A percentile compares a stretch with the other conserved stretches of the same genome.
Evolutionary conservation across 139 green algal genomes (phyloP).

Genomic region (Mesostigma viride): DNA sequence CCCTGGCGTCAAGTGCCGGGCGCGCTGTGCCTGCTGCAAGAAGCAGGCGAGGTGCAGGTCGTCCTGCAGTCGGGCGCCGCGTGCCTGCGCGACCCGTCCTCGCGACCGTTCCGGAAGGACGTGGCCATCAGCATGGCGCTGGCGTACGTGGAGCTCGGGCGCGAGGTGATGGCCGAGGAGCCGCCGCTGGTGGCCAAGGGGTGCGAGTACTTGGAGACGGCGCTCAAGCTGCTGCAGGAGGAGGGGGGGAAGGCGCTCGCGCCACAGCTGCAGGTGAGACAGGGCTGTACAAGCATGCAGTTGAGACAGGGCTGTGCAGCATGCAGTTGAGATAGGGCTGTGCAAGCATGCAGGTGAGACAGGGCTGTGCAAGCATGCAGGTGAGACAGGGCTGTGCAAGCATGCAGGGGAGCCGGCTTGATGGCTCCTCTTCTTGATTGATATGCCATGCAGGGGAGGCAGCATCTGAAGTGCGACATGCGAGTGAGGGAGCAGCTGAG

Average conservation of each 20-base stretch:
- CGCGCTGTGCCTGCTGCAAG: conserved; percentile 26
- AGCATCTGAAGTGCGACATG: too few relatives aligned
- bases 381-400: too few relatives aligned
- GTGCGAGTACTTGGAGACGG: conserved; percentile 20
- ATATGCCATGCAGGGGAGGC: too few relatives aligned
- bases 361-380: too few relatives aligned
- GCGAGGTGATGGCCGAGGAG: conserved; percentile 11
- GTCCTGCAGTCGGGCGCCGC: conserved; percentile 14
- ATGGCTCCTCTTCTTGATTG: too few relatives aligned
- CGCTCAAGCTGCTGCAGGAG: conserved; percentile 12
- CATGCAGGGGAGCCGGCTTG: too few relatives aligned
- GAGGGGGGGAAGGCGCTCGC: conserved; percentile 22
- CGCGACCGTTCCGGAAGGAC: conserved; percentile 14
- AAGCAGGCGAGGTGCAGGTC: conserved; percentile 14
- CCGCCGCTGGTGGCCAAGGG: conserved; percentile 22
- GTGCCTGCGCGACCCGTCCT: not conserved
- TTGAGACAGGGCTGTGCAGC: too few relatives aligned
- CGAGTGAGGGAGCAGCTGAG: too few relatives aligned
- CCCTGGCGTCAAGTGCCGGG: conserved; percentile 18
- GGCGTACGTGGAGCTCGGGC: conserved; percentile 22
- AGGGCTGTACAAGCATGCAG: too few relatives aligned
- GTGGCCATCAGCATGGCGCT: conserved; percentile 29
- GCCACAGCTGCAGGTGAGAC: conserved; percentile 19
- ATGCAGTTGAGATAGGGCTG: too few relatives aligned
- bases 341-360: too few relatives aligned